Percentiles rank a stretch among this genome's conserved stretches.
Evolutionary conservation across 208 protist genomes (phyloP).

Genomic region (Tritrichomonas musculus): DNA sequence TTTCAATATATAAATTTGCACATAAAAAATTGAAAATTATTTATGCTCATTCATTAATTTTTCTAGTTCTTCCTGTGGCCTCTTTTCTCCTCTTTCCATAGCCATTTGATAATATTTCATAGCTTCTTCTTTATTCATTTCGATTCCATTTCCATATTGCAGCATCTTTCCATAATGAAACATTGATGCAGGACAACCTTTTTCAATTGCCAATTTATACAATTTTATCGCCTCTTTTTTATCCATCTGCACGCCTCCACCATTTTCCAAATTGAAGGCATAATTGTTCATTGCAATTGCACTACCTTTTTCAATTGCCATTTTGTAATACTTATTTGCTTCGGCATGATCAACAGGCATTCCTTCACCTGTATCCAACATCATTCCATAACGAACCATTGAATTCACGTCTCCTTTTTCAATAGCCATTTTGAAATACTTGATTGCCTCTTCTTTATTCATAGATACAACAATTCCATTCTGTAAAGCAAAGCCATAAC

Average conservation of each 20-base stretch:
- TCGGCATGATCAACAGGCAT: neutral
- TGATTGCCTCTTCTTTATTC: neutral
- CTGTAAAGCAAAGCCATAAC: neutral
- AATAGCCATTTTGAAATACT: neutral
- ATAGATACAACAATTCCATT: neutral
- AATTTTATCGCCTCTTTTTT: neutral
- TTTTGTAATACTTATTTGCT: neutral
- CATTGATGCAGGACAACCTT: too few species aligned
- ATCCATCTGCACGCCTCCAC: neutral
- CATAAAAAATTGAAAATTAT: too few species aligned
- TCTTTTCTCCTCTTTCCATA: too few species aligned
- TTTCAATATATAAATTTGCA: too few species aligned
- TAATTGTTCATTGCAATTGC: neutral
- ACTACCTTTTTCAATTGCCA: neutral
- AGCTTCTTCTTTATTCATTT: too few species aligned
- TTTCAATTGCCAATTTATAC: too few species aligned
- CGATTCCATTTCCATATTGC: too few species aligned
- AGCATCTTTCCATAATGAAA: too few species aligned
- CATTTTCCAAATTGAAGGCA: neutral
- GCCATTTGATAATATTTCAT: too few species aligned
- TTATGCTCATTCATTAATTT: too few species aligned
- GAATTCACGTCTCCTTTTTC: too few species aligned
- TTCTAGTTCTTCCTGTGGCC: too few species aligned
- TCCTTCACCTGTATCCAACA: neutral
- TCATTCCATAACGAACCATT: neutral